Base-by-base conservation (phyloP, 768 basidiomycete species). In the Rhizopogon vulgaris region DNA sequence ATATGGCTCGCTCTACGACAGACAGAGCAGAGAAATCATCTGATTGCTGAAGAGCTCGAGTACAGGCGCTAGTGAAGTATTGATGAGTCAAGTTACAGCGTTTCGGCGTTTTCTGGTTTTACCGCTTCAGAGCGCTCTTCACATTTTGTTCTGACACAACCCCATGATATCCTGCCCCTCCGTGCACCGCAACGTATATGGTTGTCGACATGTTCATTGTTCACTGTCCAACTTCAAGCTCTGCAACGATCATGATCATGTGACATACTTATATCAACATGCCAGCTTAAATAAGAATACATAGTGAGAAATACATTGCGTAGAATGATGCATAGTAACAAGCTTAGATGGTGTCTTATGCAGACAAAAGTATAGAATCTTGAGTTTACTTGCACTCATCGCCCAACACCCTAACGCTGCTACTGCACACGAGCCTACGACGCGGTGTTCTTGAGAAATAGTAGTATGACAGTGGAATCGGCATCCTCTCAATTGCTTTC, bases 131-230 rank as follows among this genome's bases (percentile, higher is more conserved):
- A 4, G 77, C 77, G 11, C 65, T 67, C 56, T 84, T 85, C 37
- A 86, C 70, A 34, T 73, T 70, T 25, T 72, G 69, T 49, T 87
- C 83, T 14, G 71, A 66, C 0, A 63, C 55, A 41, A 61, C 68
- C 6, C 72, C 62, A 57, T 90, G 87, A n/a, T 71, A 64, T 3
- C 89, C 90, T 25, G 90, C 90, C 28, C 90, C 90, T 10, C 85
- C 89, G 58, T 92, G 90, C 10, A 87, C 84, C 3, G 80, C 81
- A 52, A 89, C 67, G 56, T 75, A 78, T 38, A 70, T 56, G 70
- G 56, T 56, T 22, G 46, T 30, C 15, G 52, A 36, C 60, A 60
- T 60, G 32, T 17, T 39, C 22, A 22, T n/a, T n/a, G 25, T n/a
- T 28, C 43, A 9, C 42, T 32, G 41, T 42, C n/a, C 27, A 7